These are phyloP conservation scores for Lactarius trivialis DNA, from an alignment of 768 basidiomycete species.

Conservation along the genomic window DNA sequence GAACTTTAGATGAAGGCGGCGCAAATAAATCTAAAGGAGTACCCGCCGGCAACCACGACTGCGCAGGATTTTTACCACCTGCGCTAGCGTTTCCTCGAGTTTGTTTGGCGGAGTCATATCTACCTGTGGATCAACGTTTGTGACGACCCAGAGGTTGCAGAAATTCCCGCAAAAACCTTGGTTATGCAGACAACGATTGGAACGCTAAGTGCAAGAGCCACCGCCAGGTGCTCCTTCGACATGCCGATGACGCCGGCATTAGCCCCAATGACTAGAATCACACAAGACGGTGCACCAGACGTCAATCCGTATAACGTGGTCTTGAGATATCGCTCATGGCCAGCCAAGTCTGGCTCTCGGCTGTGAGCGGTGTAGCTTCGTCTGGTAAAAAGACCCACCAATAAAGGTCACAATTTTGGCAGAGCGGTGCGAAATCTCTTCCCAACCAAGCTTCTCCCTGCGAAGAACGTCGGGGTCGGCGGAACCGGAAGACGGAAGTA, in stretches of 20 bases:
- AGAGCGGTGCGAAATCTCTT: constrained; percentile 82
- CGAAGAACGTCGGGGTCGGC: constrained; percentile 59
- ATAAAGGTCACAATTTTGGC: constrained; percentile 95
- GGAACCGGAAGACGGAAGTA: constrained; percentile 60
- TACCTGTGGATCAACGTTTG: constrained; percentile 42
- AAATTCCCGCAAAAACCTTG: constrained; percentile 49
- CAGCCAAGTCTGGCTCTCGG: constrained; percentile 67
- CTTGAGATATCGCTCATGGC: constrained; percentile 88
- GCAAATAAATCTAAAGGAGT: neutral
- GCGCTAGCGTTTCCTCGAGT: constrained; percentile 84
- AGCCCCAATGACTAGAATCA: constrained; percentile 88
- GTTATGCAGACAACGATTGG: constrained; percentile 93
- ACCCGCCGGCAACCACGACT: constrained; percentile 86
- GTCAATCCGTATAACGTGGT: constrained; percentile 95
- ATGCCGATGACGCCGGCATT: constrained; percentile 90
- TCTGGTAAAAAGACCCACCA: constrained; percentile 36
- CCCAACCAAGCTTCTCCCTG: constrained; percentile 90
- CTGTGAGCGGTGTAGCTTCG: neutral
- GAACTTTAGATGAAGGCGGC: neutral
- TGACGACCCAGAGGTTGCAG: neutral
- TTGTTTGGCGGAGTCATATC: constrained; percentile 97
- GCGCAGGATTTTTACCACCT: constrained; percentile 85
- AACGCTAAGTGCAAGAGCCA: constrained; percentile 87
- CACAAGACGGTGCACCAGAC: constrained; percentile 87
- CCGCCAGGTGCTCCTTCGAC: constrained; percentile 96